phyloP scores from a whole-genome alignment of 805 yeast species.

The Lipomyces kockii region DNA sequence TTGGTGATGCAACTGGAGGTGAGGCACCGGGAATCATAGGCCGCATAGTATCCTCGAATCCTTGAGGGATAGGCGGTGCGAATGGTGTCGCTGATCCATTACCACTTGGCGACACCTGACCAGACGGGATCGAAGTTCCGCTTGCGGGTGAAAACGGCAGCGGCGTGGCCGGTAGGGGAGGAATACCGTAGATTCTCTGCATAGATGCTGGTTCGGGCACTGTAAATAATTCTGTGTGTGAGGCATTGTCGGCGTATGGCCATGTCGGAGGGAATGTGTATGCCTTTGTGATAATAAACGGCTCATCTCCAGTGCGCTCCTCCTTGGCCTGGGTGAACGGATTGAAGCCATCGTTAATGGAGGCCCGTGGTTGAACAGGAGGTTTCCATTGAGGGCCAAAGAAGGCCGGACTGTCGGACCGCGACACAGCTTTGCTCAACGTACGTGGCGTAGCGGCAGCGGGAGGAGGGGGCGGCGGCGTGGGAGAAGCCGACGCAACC shows the following conservation, averaged over 20 bases:
- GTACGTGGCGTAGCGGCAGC: conserved; percentile 22
- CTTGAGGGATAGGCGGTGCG: conserved; percentile 16
- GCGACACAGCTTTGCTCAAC: conserved; percentile 17
- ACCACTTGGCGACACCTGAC: conserved; percentile 26
- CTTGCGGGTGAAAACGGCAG: conserved; percentile 31
- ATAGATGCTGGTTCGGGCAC: conserved; percentile 25
- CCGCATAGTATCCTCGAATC: conserved; percentile 30
- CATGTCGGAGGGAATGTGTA: conserved; percentile 31
- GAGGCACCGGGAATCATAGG: conserved; percentile 24
- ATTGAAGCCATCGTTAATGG: conserved; percentile 26
- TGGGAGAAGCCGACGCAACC: conserved; percentile 12
- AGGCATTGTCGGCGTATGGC: conserved; percentile 18
- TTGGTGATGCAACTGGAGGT: conserved; percentile 32
- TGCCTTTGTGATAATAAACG: conserved; percentile 25
- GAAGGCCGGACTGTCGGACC: conserved; percentile 29
- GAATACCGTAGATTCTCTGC: conserved; percentile 25
- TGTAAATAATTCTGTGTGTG: conserved; percentile 21
- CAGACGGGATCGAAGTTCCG: conserved; percentile 20
- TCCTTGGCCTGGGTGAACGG: conserved; percentile 30
- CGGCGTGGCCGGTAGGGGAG: conserved; percentile 24
- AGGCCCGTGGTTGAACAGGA: conserved; percentile 17
- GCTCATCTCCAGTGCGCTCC: conserved; percentile 23
- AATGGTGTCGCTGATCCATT: conserved; percentile 29
- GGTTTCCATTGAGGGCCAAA: conserved; percentile 21
- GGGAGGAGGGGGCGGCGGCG: conserved; percentile 17